Conservation (phyloP, 768 basidiomycete species). For the Boletus tomentosulus region DNA sequence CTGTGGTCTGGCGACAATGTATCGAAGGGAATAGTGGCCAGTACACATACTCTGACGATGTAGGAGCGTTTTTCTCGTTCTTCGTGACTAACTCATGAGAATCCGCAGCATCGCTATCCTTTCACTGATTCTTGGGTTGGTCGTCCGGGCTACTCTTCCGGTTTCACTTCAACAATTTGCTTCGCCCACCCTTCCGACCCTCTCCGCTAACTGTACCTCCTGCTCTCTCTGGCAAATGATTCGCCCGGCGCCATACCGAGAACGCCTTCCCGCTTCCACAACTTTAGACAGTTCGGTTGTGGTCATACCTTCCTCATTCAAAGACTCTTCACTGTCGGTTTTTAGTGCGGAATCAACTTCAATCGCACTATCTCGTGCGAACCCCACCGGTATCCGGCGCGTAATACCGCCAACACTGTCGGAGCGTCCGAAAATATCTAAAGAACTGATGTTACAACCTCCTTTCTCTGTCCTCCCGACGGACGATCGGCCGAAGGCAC, state of each 20-base stretch:
- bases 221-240: slow-evolving; percentile 40
- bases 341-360: slow-evolving; percentile 44
- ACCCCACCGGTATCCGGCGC: slow-evolving; percentile 22
- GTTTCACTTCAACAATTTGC: slow-evolving; percentile 20
- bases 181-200: slow-evolving; percentile 14
- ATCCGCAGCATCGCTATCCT: slow-evolving; percentile 59
- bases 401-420: slow-evolving; percentile 19
- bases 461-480: slow-evolving; percentile 22
- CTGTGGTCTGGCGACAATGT: slow-evolving; percentile 37
- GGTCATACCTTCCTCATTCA: slow-evolving; percentile 37
- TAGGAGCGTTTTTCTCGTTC: slow-evolving; percentile 34
- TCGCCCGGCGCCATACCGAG: slow-evolving; percentile 39
- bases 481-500: slow-evolving; percentile 26
- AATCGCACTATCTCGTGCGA: slow-evolving; percentile 21
- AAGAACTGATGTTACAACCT: slow-evolving; percentile 37
- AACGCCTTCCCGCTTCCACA: slow-evolving; percentile 28
- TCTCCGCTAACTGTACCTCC: slow-evolving; percentile 24
- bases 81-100: slow-evolving; percentile 9
- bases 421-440: slow-evolving; percentile 28
- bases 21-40: slow-evolving; percentile 38
- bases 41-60: slow-evolving; percentile 62
- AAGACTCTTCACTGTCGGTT: slow-evolving; percentile 50
- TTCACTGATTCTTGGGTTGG: slow-evolving; percentile 59
- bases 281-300: slow-evolving; percentile 26
- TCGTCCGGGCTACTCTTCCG: slow-evolving; percentile 30